Conservation (phyloP, 225 moss, liverwort and hornwort species). For the Asterella californica region DNA sequence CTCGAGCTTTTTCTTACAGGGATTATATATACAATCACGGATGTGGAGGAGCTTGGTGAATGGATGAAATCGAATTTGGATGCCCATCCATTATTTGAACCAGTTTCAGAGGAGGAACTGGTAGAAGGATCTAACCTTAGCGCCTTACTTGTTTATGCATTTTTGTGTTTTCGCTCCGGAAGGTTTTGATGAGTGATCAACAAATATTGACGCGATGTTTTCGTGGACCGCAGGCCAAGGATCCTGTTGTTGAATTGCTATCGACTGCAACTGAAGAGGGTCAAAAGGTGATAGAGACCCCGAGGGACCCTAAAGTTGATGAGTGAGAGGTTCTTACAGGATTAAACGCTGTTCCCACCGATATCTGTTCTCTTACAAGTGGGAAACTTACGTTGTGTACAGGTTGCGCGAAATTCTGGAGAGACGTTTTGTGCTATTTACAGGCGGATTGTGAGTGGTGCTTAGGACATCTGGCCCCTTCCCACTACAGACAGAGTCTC, state of each 20-base stretch:
- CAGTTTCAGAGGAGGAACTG: conserved; percentile 67
- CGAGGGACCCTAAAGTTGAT: background rate
- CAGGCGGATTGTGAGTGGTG: conserved; percentile 49
- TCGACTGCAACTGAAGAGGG: conserved; percentile 92
- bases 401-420: conserved; percentile 87
- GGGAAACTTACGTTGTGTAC: background rate
- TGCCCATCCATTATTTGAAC: conserved; percentile 82
- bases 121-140: conserved; percentile 27
- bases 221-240: conserved; percentile 53
- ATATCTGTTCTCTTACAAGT: background rate
- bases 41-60: conserved; percentile 88
- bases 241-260: conserved; percentile 71
- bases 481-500: too few relatives aligned
- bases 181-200: too few relatives aligned
- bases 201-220: background rate
- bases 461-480: background rate
- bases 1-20: conserved; percentile 41
- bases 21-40: conserved; percentile 88
- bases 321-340: background rate
- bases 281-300: conserved; percentile 62
- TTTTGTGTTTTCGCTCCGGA: background rate
- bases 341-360: background rate
- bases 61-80: conserved; percentile 88
- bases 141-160: background rate
- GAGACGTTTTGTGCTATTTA: conserved; percentile 69